These are phyloP conservation scores for Colletotrichum tropicale DNA, from an alignment of 2,329 filamentous ascomycete species.

Conservation along the genomic window DNA sequence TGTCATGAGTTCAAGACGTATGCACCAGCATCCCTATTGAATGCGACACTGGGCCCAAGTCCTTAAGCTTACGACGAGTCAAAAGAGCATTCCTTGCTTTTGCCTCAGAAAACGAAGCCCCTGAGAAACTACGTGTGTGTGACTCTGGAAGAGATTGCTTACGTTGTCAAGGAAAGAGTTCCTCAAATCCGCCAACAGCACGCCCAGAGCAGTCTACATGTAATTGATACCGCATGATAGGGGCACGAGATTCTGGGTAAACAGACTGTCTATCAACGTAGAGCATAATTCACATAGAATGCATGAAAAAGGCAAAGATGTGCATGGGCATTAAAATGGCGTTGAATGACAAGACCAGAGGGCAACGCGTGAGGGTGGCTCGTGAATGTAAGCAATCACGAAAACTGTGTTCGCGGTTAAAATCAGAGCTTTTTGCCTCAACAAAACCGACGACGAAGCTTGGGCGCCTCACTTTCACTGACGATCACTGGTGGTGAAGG, in stretches of 20 bases:
- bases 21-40: too few relatives aligned
- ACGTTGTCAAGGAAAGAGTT: neutral
- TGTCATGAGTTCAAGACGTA: neutral
- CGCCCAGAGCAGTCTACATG: neutral
- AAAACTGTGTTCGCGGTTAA: too few relatives aligned
- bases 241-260: neutral
- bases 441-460: too few relatives aligned
- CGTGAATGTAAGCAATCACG: too few relatives aligned
- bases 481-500: neutral
- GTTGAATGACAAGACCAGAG: neutral
- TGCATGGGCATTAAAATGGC: accelerated
- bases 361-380: neutral
- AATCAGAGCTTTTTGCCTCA: too few relatives aligned
- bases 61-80: too few relatives aligned
- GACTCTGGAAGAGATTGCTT: neutral
- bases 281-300: neutral
- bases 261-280: neutral
- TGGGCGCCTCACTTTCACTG: neutral
- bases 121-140: neutral
- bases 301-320: neutral
- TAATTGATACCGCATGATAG: neutral
- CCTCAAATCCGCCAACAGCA: neutral
- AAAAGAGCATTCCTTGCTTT: too few relatives aligned
- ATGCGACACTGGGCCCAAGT: too few relatives aligned
- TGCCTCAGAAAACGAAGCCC: too few relatives aligned